These are phyloP conservation scores for Biancaea sappan DNA, from an alignment of 306 rosid species.

Conservation along the genomic window DNA sequence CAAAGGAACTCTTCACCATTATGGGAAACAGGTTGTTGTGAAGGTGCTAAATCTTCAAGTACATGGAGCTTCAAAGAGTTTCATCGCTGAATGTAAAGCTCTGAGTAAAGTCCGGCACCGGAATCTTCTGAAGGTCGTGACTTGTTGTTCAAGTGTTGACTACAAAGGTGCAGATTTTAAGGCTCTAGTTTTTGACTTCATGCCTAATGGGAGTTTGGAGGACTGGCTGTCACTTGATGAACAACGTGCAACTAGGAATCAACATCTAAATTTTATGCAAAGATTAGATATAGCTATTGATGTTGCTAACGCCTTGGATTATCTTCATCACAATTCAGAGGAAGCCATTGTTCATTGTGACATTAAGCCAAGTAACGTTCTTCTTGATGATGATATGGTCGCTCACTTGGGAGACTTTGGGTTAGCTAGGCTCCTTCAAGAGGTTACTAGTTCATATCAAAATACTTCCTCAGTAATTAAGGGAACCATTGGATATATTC, in stretches of 20 bases:
- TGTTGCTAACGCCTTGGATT: conserved; percentile 46
- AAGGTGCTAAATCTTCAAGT: conserved; percentile 44
- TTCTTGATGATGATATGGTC: conserved; percentile 39
- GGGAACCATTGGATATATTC: conserved; percentile 45
- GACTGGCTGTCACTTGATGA: conserved; percentile 26
- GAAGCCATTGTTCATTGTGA: conserved; percentile 47
- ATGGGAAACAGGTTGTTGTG: conserved; percentile 24
- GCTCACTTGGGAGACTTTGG: conserved; percentile 56
- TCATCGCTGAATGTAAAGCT: conserved; percentile 40
- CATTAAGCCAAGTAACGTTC: conserved; percentile 53
- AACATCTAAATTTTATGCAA: background rate
- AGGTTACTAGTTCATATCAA: background rate
- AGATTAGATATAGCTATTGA: conserved; percentile 46
- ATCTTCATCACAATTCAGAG: conserved; percentile 43
- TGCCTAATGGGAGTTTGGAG: conserved; percentile 48
- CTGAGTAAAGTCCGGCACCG: conserved; percentile 30
- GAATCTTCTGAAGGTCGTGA: conserved; percentile 36
- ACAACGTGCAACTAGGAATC: background rate
- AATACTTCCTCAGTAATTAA: conserved; percentile 20
- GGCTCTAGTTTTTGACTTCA: conserved; percentile 43
- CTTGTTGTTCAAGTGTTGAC: conserved; percentile 41
- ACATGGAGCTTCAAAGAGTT: conserved; percentile 44
- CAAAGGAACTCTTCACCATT: conserved; percentile 34
- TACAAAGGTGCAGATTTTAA: conserved; percentile 37
- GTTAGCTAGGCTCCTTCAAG: conserved; percentile 42